Conservation (phyloP, 176 grass and related monocot genomes). For the Phyllostachys edulis region DNA sequence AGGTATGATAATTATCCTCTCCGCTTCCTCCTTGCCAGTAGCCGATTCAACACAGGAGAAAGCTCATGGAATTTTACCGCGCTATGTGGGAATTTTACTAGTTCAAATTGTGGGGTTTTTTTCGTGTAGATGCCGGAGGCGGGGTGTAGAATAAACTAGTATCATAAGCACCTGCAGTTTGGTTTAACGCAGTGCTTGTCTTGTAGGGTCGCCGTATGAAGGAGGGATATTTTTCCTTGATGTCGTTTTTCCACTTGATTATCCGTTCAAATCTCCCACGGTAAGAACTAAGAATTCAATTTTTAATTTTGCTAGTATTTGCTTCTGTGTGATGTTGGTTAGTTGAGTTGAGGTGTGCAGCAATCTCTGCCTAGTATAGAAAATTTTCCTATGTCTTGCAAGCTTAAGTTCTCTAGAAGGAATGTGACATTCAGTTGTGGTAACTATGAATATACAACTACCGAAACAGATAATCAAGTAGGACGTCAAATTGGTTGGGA, state of each 20-base stretch:
- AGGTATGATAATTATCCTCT: constrained; percentile 25
- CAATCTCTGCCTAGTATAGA: neutral
- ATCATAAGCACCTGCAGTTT: neutral
- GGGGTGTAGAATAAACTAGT: neutral
- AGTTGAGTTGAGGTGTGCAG: constrained; percentile 6
- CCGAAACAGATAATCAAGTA: neutral
- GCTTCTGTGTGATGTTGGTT: neutral
- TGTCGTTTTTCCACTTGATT: constrained; percentile 75
- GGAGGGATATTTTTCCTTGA: constrained; percentile 96
- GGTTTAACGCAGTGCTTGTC: constrained; percentile 2
- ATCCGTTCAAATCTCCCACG: constrained; percentile 79
- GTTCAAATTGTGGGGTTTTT: constrained; percentile 6
- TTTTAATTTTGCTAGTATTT: neutral
- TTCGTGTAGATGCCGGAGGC: neutral
- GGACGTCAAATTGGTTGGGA: neutral
- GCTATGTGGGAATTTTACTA: neutral
- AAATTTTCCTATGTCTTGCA: neutral
- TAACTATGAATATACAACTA: constrained; percentile 2
- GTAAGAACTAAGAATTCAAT: constrained; percentile 45
- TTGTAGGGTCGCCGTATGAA: constrained; percentile 80
- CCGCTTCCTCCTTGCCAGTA: neutral
- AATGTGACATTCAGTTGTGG: neutral
- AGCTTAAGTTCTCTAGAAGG: constrained; percentile 31
- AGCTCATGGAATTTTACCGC: constrained; percentile 6
- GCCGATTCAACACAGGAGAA: neutral